Percentiles rank a stretch among this genome's conserved stretches.
Evolutionary conservation across 1,139 yeast genomes (phyloP).

Genomic region (Scheffersomyces cryptocercus): DNA sequence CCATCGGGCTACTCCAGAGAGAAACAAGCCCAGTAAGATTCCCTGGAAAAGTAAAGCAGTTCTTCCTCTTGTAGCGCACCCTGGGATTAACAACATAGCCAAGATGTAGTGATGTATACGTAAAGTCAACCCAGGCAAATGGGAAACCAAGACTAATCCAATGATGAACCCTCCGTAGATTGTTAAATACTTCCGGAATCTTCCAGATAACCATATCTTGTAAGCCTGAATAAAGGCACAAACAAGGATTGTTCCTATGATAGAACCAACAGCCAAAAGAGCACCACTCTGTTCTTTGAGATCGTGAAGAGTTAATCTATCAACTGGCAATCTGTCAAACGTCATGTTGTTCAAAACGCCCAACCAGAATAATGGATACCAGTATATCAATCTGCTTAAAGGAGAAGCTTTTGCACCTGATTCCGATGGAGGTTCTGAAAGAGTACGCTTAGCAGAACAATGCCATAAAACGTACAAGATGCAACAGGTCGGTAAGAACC

Average conservation of each 20-base stretch:
- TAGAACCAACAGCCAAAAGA: constrained; percentile 57
- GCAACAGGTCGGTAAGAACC: constrained; percentile 76
- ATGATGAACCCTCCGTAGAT: constrained; percentile 53
- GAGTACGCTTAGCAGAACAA: constrained; percentile 44
- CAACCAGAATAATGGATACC: constrained; percentile 84
- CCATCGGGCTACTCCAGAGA: constrained; percentile 91
- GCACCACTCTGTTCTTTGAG: constrained; percentile 79
- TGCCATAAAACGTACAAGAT: constrained; percentile 75
- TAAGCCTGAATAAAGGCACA: constrained; percentile 76
- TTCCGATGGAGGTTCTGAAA: constrained; percentile 14
- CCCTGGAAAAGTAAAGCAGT: constrained; percentile 81
- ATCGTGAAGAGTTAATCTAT: constrained; percentile 72
- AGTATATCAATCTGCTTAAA: constrained; percentile 56
- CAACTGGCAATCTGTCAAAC: constrained; percentile 85
- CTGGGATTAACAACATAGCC: constrained; percentile 79
- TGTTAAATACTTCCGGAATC: constrained; percentile 56
- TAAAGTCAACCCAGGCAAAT: constrained; percentile 69
- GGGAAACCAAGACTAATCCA: constrained; percentile 47
- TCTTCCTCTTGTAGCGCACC: constrained; percentile 77
- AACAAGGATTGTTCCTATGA: constrained; percentile 43
- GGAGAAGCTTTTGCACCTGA: constrained; percentile 25
- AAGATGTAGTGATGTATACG: constrained; percentile 88
- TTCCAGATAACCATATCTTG: constrained; percentile 78
- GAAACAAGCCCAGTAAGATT: constrained; percentile 71
- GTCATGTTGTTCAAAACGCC: constrained; percentile 86